Evolutionary conservation across 805 yeast species (phyloP).

Genomic region (Phaffomyces thermotolerans): DNA sequence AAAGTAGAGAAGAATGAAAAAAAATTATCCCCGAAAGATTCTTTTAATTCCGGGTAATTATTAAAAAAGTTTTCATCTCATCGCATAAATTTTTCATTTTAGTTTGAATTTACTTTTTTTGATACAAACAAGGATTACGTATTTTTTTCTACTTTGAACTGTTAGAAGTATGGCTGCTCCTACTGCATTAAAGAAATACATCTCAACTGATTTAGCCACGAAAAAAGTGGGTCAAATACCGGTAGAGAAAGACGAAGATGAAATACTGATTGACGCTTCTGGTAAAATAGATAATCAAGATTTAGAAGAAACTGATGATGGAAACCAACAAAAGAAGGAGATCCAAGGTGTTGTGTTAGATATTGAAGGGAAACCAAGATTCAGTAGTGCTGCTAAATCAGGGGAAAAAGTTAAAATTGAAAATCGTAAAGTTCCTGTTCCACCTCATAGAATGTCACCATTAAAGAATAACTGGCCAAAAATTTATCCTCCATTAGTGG

Average conservation of each 20-base stretch:
- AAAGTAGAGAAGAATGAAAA: too few species aligned
- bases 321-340: constrained; percentile 20
- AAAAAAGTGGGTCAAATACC: background rate
- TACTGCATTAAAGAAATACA: constrained; percentile 27
- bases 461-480: constrained; percentile 86
- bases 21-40: background rate
- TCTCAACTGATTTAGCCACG: background rate
- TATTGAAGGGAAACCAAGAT: constrained; percentile 83
- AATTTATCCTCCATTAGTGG: constrained; percentile 92
- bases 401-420: constrained; percentile 68
- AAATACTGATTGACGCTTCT: constrained; percentile 32
- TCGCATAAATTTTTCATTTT: constrained; percentile 2
- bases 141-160: background rate
- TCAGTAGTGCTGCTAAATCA: constrained; percentile 60
- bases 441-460: constrained; percentile 97
- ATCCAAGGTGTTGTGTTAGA: constrained; percentile 40
- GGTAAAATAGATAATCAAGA: constrained; percentile 18
- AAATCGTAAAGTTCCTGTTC: constrained; percentile 83
- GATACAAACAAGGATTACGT: background rate
- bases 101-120: too few species aligned
- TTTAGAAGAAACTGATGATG: constrained; percentile 5
- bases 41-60: constrained; percentile 1
- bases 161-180: constrained; percentile 42
- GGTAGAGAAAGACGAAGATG: constrained; percentile 28
- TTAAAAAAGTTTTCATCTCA: background rate